Percentiles rank a stretch among this genome's conserved stretches.
Evolutionary conservation across 371 early-diverging fungal genomes (phyloP).

Genomic region (Smittium culicis): DNA sequence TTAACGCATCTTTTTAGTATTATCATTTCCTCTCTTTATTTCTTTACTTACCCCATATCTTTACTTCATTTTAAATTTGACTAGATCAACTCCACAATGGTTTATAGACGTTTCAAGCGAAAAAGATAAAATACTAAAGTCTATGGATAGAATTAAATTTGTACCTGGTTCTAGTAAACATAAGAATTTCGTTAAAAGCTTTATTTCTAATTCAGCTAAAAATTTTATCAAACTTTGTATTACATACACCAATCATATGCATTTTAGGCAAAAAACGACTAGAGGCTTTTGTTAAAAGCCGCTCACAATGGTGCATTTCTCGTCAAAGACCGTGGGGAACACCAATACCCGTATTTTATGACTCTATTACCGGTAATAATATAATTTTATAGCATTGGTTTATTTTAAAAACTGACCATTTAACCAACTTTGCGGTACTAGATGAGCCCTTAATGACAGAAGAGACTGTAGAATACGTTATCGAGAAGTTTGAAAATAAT

Average conservation of each 20-base stretch:
- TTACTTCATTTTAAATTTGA: background rate
- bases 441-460: conserved; percentile 48
- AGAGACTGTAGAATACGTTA: conserved; percentile 50
- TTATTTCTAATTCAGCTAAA: too few relatives aligned
- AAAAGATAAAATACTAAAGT: conserved; percentile 42
- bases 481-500: conserved; percentile 37
- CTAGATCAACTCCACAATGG: conserved; percentile 71
- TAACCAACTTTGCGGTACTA: background rate
- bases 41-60: background rate
- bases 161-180: conserved; percentile 38
- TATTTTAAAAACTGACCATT: background rate
- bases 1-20: background rate
- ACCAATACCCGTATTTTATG: conserved; percentile 68
- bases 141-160: conserved; percentile 40
- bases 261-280: conserved; percentile 37
- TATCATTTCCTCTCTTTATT: background rate
- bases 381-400: background rate
- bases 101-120: conserved; percentile 58
- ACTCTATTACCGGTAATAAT: conserved; percentile 35
- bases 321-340: conserved; percentile 75
- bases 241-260: too few relatives aligned
- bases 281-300: conserved; percentile 44
- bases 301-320: conserved; percentile 87
- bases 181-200: too few relatives aligned
- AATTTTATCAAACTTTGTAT: too few relatives aligned